phyloP scores from a whole-genome alignment of 768 basidiomycete genomes.

The Termitomyces sp. region DNA sequence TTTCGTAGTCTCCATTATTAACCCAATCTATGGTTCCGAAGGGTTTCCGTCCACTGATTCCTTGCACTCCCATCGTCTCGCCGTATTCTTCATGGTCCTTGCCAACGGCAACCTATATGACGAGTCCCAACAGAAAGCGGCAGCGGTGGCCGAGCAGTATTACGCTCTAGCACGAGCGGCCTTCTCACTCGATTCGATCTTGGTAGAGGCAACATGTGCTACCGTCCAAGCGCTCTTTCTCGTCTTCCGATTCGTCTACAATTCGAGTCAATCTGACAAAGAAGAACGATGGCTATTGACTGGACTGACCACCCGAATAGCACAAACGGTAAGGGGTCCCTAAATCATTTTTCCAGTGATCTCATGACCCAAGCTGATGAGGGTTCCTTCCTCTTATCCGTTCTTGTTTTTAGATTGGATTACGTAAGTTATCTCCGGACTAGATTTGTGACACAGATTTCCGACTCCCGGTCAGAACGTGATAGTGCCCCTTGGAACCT shows the following conservation, averaged over 20 bases:
- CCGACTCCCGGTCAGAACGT: constrained; percentile 31
- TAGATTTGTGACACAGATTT: neutral
- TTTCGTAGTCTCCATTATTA: constrained; percentile 33
- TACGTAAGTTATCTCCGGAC: constrained; percentile 34
- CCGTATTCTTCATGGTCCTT: constrained; percentile 48
- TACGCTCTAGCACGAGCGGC: constrained; percentile 44
- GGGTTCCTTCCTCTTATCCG: too few relatives aligned
- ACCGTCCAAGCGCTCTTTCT: constrained; percentile 45
- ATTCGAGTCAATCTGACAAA: constrained; percentile 34
- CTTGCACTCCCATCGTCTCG: constrained; percentile 41
- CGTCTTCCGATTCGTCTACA: constrained; percentile 35
- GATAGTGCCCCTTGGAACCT: constrained; percentile 47
- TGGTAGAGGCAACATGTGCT: constrained; percentile 37
- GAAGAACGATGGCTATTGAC: constrained; percentile 45
- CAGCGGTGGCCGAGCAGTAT: constrained; percentile 32
- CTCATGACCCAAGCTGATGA: neutral
- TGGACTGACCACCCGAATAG: constrained; percentile 37
- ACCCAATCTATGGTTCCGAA: constrained; percentile 35
- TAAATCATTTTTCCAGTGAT: neutral
- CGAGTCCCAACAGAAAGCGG: constrained; percentile 23
- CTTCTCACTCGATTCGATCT: constrained; percentile 39
- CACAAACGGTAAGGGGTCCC: constrained; percentile 34
- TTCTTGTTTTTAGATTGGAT: constrained; percentile 33
- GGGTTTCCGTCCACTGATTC: constrained; percentile 24
- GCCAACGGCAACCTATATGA: constrained; percentile 44